Base-by-base conservation (phyloP, 2,329 filamentous ascomycete species). In the Hypoxylon sp. region DNA sequence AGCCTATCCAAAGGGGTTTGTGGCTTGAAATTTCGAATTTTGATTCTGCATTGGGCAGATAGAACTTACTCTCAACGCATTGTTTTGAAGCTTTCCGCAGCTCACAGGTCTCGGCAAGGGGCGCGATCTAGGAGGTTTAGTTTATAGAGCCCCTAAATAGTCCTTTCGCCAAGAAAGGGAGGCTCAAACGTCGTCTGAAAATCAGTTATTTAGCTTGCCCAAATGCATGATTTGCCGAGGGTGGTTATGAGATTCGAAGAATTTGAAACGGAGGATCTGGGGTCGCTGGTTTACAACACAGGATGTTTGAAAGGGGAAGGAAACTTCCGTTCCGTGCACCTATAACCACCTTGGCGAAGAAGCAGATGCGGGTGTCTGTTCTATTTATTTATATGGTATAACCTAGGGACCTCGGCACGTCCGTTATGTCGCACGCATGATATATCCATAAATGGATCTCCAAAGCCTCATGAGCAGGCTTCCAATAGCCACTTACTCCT, bases 211-310 rank as follows among this genome's bases (percentile, higher is more conserved):
- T 22, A 7, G 22, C 40, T 44, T 22, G 20, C 22, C 17, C 40
- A 22, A 17, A 44, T 44, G 17, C 40, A 3, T 44, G 40, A 44
- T n/a, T 44, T 44, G 17, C 17, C 40, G 0, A 44, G 40, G 7
- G 7, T 20, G 17, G 40, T 10, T 44, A 44, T 44, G 40, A 44
- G 3, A 22, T 44, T 44, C 40, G 40, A 44, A 44, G 17, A 44
- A 44, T 44, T 44, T 22, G 40, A 44, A 44, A 44, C 40, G 40
- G 40, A 44, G 40, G 40, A 44, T 44, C 17, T 44, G 17, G 40
- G 40, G 40, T 11, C 10, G 17, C 17, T 44, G 40, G 40, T 42
- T 17, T 22, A 44, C 17, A 22, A 44, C 40, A 7, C 40, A 8
- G 40, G n/a, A 44, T 44, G 40, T 44, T 44, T 44, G 10, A 22